Evolutionary conservation across 768 basidiomycete genomes (phyloP).

Genomic region (Tephrocybe sp.): DNA sequence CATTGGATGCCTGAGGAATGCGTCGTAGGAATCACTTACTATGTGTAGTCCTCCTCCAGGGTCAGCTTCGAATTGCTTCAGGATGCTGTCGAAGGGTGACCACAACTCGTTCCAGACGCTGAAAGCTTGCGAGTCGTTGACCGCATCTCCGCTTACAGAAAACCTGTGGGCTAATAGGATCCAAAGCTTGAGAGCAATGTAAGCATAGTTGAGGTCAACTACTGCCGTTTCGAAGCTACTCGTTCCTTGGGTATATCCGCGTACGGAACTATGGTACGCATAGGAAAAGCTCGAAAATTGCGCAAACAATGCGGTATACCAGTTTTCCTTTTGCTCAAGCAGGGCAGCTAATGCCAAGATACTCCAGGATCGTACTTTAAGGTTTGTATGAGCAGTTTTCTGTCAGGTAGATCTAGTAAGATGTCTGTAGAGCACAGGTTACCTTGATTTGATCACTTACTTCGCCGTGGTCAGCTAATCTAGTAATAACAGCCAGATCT

Average conservation of each 20-base stretch:
- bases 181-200: constrained; percentile 71
- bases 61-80: constrained; percentile 48
- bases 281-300: constrained; percentile 49
- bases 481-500: constrained; percentile 40
- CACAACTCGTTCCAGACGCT: constrained; percentile 76
- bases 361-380: constrained; percentile 63
- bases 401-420: constrained; percentile 13
- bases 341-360: constrained; percentile 55
- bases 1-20: background rate
- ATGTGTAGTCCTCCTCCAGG: constrained; percentile 36
- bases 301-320: constrained; percentile 39
- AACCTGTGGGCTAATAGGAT: constrained; percentile 50
- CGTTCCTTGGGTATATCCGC: constrained; percentile 33
- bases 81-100: constrained; percentile 61
- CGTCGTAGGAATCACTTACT: constrained; percentile 25
- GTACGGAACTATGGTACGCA: constrained; percentile 45
- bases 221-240: constrained; percentile 41
- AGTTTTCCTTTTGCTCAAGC: constrained; percentile 33
- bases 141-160: constrained; percentile 22
- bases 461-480: constrained; percentile 33
- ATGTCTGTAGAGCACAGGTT: background rate
- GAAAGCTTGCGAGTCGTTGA: constrained; percentile 29
- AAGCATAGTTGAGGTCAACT: constrained; percentile 65
- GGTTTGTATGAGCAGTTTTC: constrained; percentile 31
- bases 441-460: constrained; percentile 17